A percentile compares a stretch with the other conserved stretches of the same genome.
Conservation (phyloP, 345 rosid species). For the Brassica nigra region DNA sequence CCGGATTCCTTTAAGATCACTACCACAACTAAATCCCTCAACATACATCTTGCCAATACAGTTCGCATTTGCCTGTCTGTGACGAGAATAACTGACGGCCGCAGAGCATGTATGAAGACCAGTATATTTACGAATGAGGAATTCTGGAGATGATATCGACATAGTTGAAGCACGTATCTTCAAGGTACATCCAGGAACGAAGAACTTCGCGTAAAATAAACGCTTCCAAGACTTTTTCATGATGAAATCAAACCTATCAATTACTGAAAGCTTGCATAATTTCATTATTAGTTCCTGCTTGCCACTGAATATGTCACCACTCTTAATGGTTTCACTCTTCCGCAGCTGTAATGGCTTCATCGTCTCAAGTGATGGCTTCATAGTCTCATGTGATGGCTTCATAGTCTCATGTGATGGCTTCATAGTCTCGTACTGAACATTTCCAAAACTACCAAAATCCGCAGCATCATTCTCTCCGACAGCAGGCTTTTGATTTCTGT, state of each 20-base stretch:
- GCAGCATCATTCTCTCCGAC: no score
- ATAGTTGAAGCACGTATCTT: neutral
- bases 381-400: neutral
- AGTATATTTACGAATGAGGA: neutral
- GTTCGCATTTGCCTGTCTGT: neutral
- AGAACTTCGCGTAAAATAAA: neutral
- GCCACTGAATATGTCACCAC: no score
- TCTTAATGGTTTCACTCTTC: neutral
- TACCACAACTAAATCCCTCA: neutral
- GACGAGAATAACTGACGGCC: neutral
- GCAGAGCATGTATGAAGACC: neutral
- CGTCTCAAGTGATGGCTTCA: neutral
- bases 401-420: no score
- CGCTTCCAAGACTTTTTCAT: neutral
- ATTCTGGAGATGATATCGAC: no score
- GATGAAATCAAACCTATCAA: neutral
- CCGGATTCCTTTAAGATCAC: neutral
- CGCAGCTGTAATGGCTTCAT: neutral
- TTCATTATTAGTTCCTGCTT: neutral
- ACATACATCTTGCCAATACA: neutral
- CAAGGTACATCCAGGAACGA: neutral
- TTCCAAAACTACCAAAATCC: no score
- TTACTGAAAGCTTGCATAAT: neutral
- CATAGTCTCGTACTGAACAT: no score
- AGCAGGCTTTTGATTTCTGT: no score